Base-by-base conservation (phyloP, 768 basidiomycete genomes). In the Podaxis mareebaensis region DNA sequence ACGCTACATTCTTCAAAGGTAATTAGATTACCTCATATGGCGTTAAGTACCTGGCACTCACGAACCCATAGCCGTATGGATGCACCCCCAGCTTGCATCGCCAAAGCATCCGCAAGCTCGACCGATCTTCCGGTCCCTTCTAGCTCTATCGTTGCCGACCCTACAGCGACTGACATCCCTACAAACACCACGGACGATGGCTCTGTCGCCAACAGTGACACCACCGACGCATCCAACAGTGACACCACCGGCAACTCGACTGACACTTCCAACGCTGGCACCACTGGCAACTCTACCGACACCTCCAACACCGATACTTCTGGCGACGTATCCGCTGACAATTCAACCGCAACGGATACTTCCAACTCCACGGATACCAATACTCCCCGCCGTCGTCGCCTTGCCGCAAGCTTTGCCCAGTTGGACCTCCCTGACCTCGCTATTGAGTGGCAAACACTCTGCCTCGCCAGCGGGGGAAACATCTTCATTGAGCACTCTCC, bases 391-490 rank as follows among this genome's bases (percentile, higher is more conserved):
- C 65, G 62, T 20, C 63, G 57, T 60, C 64, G 28, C 13, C 22
- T 60, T 38, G 33, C 7, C 12, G 5, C 59, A 15, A 39, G 17
- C 44, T 56, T 77, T 53, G 73, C 69, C 1, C 78, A 77, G 58
- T 57, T 58, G 13, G 76, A 78, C 60, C 13, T 44, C 22, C 26
- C 36, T 13, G 59, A 60, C 12, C 22, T 60, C 33, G 59, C 76
- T 73, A 58, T 77, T 73, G 56, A 74, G 67, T 84, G 81, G 82
- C 79, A 81, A 64, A 73, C 74, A 48, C 78, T 83, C 58, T 83
- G 83, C 71, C 68, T 77, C 38, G 67, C 51, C 53, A 78, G 79
- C 64, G 79, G 78, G 12, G 78, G 77, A 17, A 78, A 79, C 61
- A 75, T 79, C 67, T 74, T 74, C 69, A 78, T 76, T 12, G 44